phyloP scores from a whole-genome alignment of 1,284 basidiomycete genomes.

The Sporisorium exsertum region DNA sequence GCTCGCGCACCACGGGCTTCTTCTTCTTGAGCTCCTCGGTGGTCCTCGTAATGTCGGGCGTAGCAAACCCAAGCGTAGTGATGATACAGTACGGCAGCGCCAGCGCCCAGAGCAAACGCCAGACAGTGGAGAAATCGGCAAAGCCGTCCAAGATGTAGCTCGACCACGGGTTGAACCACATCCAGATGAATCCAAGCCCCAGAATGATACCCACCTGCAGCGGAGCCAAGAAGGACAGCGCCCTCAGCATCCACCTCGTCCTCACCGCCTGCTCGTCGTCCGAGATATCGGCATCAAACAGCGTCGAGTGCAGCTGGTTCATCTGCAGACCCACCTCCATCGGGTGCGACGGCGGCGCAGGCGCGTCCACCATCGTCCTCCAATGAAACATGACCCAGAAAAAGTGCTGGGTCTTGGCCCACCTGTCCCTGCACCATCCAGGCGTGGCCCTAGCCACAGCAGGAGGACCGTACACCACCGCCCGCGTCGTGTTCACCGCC shows the following conservation, averaged over 20 bases:
- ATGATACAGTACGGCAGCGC: constrained; percentile 70
- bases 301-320: constrained; percentile 70
- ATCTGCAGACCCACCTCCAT: constrained; percentile 70
- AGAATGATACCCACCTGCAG: constrained; percentile 69
- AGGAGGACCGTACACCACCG: constrained; percentile 34
- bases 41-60: constrained; percentile 70
- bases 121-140: constrained; percentile 69
- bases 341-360: constrained; percentile 68
- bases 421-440: constrained; percentile 26
- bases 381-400: constrained; percentile 68
- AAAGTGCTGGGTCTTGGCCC: constrained; percentile 38
- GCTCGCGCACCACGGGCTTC: constrained; percentile 69
- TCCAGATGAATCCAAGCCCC: constrained; percentile 69
- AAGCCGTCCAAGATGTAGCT: constrained; percentile 67
- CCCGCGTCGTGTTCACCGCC: constrained; percentile 22
- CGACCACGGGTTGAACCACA: constrained; percentile 68
- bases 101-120: constrained; percentile 70
- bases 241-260: constrained; percentile 65
- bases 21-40: constrained; percentile 67
- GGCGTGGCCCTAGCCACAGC: constrained; percentile 33
- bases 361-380: constrained; percentile 60
- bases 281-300: constrained; percentile 69
- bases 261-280: constrained; percentile 69
- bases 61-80: constrained; percentile 67
- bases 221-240: constrained; percentile 68